Evolutionary conservation across 2,329 filamentous ascomycete species (phyloP).

Genomic region (Plectosphaerella cucumerina): DNA sequence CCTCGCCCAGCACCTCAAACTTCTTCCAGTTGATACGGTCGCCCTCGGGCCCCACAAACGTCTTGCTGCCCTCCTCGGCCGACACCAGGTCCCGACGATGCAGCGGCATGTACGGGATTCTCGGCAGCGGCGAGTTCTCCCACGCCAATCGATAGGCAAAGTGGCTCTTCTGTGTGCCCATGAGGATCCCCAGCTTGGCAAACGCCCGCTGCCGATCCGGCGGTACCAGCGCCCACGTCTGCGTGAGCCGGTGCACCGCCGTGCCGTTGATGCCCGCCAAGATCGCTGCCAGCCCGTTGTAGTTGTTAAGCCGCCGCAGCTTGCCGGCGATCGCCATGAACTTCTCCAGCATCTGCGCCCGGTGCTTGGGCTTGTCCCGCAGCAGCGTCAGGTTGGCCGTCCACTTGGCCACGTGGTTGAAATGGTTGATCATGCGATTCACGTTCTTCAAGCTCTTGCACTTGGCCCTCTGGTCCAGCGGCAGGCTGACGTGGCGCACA

Average conservation of each 20-base stretch:
- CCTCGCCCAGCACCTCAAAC: constrained; percentile 92
- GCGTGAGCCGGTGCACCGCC: constrained; percentile 75
- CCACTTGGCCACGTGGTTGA: constrained; percentile 81
- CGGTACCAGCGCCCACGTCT: constrained; percentile 74
- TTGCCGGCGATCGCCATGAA: constrained; percentile 89
- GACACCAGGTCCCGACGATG: constrained; percentile 86
- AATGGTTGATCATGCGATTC: constrained; percentile 90
- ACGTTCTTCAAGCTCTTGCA: constrained; percentile 79
- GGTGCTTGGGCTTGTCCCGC: constrained; percentile 92
- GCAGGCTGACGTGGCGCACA: constrained; percentile 82
- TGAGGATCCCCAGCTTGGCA: constrained; percentile 81
- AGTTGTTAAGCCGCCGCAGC: constrained; percentile 89
- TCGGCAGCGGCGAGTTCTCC: constrained; percentile 87
- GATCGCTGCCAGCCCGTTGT: constrained; percentile 92
- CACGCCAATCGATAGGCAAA: constrained; percentile 95
- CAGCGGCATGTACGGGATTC: constrained; percentile 90
- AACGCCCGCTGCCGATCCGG: constrained; percentile 75
- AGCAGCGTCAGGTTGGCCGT: constrained; percentile 81
- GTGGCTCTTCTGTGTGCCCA: constrained; percentile 89
- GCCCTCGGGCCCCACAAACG: constrained; percentile 70
- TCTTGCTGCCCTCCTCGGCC: constrained; percentile 87
- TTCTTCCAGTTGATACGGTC: constrained; percentile 96
- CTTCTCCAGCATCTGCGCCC: constrained; percentile 86
- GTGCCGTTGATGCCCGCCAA: constrained; percentile 89
- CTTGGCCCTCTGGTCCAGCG: constrained; percentile 65